These are phyloP conservation scores for Pythium vanterpoolii DNA, from an alignment of 352 stramenopile species.

Conservation along the genomic window DNA sequence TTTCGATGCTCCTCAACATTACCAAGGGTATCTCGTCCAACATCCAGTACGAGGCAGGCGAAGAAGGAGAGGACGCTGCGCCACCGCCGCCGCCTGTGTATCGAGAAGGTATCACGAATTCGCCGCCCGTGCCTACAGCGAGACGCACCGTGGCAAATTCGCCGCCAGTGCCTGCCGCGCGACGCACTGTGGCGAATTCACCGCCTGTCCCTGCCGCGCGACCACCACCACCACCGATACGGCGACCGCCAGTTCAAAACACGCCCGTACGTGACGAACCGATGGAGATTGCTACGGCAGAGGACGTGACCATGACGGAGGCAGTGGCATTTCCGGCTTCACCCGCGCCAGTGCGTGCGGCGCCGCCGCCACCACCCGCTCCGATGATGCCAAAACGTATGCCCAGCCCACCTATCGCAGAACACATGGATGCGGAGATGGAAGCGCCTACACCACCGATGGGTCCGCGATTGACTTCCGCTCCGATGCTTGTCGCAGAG, in stretches of 20 bases:
- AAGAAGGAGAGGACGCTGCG: slow-evolving; percentile 22
- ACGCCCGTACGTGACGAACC: slow-evolving; percentile 18
- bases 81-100: slow-evolving; percentile 28
- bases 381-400: background rate
- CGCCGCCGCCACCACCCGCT: background rate
- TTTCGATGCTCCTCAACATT: slow-evolving; percentile 72
- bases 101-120: slow-evolving; percentile 40
- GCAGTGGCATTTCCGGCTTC: background rate
- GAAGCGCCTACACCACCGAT: slow-evolving; percentile 5
- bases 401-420: slow-evolving; percentile 2
- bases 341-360: background rate
- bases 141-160: slow-evolving; percentile 36
- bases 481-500: slow-evolving; percentile 4
- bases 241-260: slow-evolving; percentile 2
- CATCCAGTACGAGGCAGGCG: slow-evolving; percentile 61
- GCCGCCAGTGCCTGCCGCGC: background rate
- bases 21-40: slow-evolving; percentile 80
- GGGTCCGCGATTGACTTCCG: background rate
- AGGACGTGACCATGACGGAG: slow-evolving; percentile 23
- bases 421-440: slow-evolving; percentile 22
- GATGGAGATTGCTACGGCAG: slow-evolving; percentile 13
- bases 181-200: background rate
- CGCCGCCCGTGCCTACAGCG: slow-evolving; percentile 30
- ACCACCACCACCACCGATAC: background rate
- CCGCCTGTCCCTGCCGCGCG: background rate